Evolutionary conservation across 257 asterid genomes (phyloP).

Genomic region (Cinchona pubescens): DNA sequence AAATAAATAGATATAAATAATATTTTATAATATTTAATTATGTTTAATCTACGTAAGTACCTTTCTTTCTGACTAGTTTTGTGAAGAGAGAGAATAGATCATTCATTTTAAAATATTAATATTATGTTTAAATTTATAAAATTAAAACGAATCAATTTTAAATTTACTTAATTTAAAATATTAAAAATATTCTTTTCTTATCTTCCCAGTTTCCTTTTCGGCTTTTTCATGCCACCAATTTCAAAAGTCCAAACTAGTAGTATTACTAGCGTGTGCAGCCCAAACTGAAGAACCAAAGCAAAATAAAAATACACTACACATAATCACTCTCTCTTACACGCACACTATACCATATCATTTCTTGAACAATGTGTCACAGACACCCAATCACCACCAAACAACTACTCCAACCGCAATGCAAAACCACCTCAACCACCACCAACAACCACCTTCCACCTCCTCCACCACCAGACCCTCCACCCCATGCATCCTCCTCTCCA

Average conservation of each 20-base stretch:
- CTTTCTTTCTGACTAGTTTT: too few relatives aligned
- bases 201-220: not conserved
- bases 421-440: constrained; percentile 26
- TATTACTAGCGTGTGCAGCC: not conserved
- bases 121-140: not conserved
- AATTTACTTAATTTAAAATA: too few relatives aligned
- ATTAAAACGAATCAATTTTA: too few relatives aligned
- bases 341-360: not conserved
- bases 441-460: constrained; percentile 19
- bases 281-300: constrained; percentile 5
- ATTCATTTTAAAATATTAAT: too few relatives aligned
- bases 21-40: too few relatives aligned
- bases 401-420: constrained; percentile 11
- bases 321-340: not conserved
- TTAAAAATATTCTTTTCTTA: not conserved
- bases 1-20: too few relatives aligned
- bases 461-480: constrained; percentile 23
- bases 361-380: too few relatives aligned
- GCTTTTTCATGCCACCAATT: not conserved
- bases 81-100: too few relatives aligned
- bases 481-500: constrained; percentile 44
- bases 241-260: not conserved
- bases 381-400: not conserved
- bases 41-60: too few relatives aligned
- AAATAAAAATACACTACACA: not conserved